Conservation (phyloP, 345 rosid species). For the Carallia brachiata region DNA sequence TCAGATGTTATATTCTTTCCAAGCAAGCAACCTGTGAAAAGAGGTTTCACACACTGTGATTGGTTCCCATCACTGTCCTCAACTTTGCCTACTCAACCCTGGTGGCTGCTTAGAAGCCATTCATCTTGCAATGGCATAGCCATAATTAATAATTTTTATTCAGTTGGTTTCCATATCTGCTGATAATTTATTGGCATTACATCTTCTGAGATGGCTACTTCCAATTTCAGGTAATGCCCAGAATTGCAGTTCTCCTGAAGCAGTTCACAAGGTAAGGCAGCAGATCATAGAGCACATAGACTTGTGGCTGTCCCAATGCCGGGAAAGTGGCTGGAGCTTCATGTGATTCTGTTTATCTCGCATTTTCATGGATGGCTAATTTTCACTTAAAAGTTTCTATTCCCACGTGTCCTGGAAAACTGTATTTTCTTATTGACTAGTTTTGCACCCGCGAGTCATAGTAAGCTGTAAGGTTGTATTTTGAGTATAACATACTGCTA, state of each 20-base stretch:
- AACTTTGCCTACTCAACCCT: not conserved
- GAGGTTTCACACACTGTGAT: too few species aligned
- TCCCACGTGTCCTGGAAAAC: too few species aligned
- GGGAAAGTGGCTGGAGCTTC: slow-evolving; percentile 34
- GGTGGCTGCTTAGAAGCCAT: not conserved
- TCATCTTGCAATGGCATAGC: not conserved
- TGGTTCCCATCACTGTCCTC: not conserved
- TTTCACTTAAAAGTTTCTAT: not conserved
- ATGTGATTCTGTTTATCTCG: slow-evolving; percentile 19
- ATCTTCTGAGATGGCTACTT: not conserved
- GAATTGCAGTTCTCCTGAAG: slow-evolving; percentile 82
- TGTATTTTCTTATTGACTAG: too few species aligned
- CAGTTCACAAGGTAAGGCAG: slow-evolving; percentile 81
- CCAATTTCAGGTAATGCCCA: slow-evolving; percentile 56
- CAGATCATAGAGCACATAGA: slow-evolving; percentile 72
- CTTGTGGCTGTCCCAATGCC: slow-evolving; percentile 89
- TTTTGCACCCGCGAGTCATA: too few species aligned
- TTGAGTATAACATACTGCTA: too few species aligned
- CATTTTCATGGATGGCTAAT: not conserved
- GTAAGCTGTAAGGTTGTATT: too few species aligned
- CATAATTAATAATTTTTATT: not conserved
- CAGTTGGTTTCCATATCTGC: not conserved
- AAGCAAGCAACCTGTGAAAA: not conserved
- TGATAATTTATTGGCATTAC: not conserved
- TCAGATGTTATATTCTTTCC: not conserved